Conservation (phyloP, 1,139 yeast genomes). For the Trichomonascaceae sp. region DNA sequence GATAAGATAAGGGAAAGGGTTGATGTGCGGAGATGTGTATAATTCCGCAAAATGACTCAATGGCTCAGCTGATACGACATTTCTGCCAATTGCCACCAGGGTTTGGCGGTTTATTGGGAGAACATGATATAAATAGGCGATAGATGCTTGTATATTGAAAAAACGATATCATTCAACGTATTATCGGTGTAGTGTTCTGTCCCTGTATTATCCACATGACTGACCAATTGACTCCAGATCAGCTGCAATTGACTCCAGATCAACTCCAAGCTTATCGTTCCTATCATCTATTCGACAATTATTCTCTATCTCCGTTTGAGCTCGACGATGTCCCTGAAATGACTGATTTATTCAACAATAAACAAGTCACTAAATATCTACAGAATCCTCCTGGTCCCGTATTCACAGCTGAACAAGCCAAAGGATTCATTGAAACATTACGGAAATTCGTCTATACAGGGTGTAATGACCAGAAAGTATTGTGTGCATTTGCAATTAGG, state of each 20-base stretch:
- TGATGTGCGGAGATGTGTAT: background rate
- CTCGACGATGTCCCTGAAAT: conserved; percentile 12
- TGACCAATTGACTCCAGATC: too few relatives aligned
- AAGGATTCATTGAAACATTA: conserved; percentile 5
- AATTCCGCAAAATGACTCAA: background rate
- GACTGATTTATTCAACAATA: conserved; percentile 14
- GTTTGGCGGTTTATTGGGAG: too few relatives aligned
- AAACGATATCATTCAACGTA: too few relatives aligned
- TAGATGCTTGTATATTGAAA: too few relatives aligned
- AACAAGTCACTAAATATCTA: conserved; percentile 15
- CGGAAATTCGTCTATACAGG: background rate
- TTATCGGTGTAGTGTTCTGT: too few relatives aligned
- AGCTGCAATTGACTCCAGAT: too few relatives aligned
- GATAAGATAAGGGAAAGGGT: background rate
- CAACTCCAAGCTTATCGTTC: background rate
- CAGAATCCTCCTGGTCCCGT: conserved; percentile 14
- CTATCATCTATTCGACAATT: conserved; percentile 8
- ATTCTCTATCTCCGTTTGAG: conserved; percentile 10
- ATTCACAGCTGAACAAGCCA: conserved; percentile 16
- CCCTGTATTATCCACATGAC: too few relatives aligned
- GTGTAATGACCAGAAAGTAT: background rate
- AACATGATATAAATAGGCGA: too few relatives aligned
- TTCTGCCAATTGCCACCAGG: background rate
- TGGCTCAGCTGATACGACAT: background rate
- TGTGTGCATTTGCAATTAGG: conserved; percentile 17